Base-by-base conservation (phyloP, 1,139 yeast genomes). In the Chernovozyma sophiae-reginae region DNA sequence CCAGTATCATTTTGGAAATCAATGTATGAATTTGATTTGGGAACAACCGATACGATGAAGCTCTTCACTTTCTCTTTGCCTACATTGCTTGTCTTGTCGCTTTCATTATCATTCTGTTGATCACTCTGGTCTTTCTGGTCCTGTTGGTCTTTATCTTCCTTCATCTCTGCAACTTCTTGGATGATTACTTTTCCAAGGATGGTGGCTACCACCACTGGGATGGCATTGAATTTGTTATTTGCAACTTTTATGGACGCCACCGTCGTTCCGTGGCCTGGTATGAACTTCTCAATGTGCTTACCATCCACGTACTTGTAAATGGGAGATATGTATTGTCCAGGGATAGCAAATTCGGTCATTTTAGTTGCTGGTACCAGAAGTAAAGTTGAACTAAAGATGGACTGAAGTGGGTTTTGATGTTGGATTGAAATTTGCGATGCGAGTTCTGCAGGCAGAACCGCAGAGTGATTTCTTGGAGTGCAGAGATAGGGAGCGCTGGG, bases 291-390 rank as follows among this genome's bases (percentile, higher is more conserved):
- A 22, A 58, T 46, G 7, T 38, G 44, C 35, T 15, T 43, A 1
- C 45, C 48, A 17, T 53, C 58, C 19, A 48, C 53, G n/a, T 52
- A 45, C 39, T 60, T 60, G 44, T 56, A 58, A 3, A 60, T 56
- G 2, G 74, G 73, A 10, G 62, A 53, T 29, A 71, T 55, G 45
- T 68, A 69, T 43, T 87, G 96, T 1, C 97, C 96, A 2, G 97
- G 97, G 13, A 85, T 72, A 3, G 79, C 89, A 30, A 53, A 55
- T 20, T 62, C 29, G n/a, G 32, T 14, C 38, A 35, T 35, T 23
- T 23, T 11, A 11, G 25, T n/a, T n/a, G n/a, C n/a, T n/a, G n/a
- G n/a, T 11, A 23, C n/a, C 12, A n/a, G 25, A 26, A 11, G 11
- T 6, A 26, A 16, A 11, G 12, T 7, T 12, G 6, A 26, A 7